Percentiles rank a stretch among this genome's conserved stretches.
Evolutionary conservation across 108 stramenopile species (phyloP).

Genomic region (Nitzschia inconspicua): DNA sequence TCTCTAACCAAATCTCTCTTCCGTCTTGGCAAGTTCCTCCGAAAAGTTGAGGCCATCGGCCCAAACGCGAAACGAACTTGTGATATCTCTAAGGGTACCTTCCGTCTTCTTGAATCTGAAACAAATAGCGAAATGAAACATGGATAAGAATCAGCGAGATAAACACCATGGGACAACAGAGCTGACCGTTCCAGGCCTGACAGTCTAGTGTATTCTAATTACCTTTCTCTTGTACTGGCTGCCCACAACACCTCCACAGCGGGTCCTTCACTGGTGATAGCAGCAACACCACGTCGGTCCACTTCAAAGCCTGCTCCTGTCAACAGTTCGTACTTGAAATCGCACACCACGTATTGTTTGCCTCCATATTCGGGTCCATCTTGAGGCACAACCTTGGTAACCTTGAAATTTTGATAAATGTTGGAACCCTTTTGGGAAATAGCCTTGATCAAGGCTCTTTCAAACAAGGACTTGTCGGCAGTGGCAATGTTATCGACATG

Average conservation of each 20-base stretch:
- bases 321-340: conserved; percentile 93
- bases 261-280: conserved; percentile 76
- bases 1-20: not conserved
- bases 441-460: conserved; percentile 59
- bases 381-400: conserved; percentile 71
- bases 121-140: too few species aligned
- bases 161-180: too few species aligned
- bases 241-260: conserved; percentile 84
- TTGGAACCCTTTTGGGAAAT: conserved; percentile 88
- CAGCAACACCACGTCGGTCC: conserved; percentile 85
- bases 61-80: conserved; percentile 71
- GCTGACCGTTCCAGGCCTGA: too few species aligned
- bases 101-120: conserved; percentile 73
- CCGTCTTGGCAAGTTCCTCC: conserved; percentile 23
- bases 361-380: conserved; percentile 38
- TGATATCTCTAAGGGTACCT: conserved; percentile 56
- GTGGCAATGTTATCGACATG: conserved; percentile 63
- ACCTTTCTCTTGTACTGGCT: conserved; percentile 50
- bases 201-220: too few species aligned
- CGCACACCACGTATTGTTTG: conserved; percentile 76
- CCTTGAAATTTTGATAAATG: conserved; percentile 92
- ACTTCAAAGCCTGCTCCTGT: conserved; percentile 96
- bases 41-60: conserved; percentile 76
- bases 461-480: conserved; percentile 61
- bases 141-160: too few species aligned